Conservation (phyloP, 73 alveolate genomes). For the Paraurostyla sp. region DNA sequence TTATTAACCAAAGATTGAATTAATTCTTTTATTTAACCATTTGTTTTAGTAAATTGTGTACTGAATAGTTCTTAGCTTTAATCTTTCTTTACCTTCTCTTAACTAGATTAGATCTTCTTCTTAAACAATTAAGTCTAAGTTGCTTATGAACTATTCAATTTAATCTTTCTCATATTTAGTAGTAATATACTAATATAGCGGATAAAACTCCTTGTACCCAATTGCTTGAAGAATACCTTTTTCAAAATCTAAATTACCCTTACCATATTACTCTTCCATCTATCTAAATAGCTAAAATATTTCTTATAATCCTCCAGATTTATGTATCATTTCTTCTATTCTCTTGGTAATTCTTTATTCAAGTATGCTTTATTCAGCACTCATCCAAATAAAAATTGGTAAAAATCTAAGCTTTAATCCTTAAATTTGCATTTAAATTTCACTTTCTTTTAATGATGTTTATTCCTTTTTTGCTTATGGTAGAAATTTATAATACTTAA, state of each 20-base stretch:
- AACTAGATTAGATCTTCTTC: background rate
- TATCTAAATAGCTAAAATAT: conserved; percentile 60
- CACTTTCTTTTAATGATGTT: background rate
- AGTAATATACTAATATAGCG: conserved; percentile 43
- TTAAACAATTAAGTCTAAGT: background rate
- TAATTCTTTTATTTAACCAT: conserved; percentile 69
- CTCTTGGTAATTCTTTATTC: conserved; percentile 73
- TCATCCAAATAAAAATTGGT: conserved; percentile 78
- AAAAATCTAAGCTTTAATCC: conserved; percentile 66
- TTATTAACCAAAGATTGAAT: background rate
- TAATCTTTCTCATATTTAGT: background rate
- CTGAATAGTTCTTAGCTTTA: conserved; percentile 50
- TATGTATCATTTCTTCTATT: conserved; percentile 77
- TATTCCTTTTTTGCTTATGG: background rate
- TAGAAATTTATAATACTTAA: conserved; percentile 50
- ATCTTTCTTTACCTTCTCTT: conserved; percentile 54
- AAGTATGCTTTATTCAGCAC: conserved; percentile 71
- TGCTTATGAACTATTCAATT: background rate
- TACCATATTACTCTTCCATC: background rate
- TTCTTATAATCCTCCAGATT: conserved; percentile 80
- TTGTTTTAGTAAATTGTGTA: conserved; percentile 71
- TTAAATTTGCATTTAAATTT: conserved; percentile 8
- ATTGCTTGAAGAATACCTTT: conserved; percentile 88
- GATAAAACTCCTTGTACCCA: conserved; percentile 89
- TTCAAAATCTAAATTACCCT: conserved; percentile 40